Evolutionary conservation across 2,329 filamentous ascomycete genomes (phyloP), one percentile per base, ranked within the genome.

Genomic region (Aschersonia sp.): DNA sequence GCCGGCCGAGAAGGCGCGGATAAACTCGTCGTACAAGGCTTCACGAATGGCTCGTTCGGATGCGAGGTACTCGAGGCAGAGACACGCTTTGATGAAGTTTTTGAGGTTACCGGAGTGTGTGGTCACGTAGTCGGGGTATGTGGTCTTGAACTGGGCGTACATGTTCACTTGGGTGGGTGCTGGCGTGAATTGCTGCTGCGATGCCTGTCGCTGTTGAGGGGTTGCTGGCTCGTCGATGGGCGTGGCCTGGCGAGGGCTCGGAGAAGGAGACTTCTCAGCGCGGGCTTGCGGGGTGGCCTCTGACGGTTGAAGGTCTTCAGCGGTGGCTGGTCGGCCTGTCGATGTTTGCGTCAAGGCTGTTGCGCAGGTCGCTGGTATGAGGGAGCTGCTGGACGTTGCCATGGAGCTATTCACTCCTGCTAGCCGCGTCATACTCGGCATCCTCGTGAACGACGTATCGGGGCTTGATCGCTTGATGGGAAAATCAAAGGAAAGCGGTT

Each of bases 1-100:
- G 1, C 66, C 63, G 1, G 56, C 56, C 2, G 66, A 61, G 46
- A 70, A 76, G 2, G 59, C 56, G 5, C 67, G 60, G 31, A 78
- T 67, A 47, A 77, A 74, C 48, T 78, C 75, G 52, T 78, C 75
- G 50, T 69, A 77, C 0, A 75, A 55, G 47, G 61, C 72, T 30
- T 66, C 63, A 9, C 65, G 61, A 20, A 75, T 54, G 4, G 53
- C 46, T 6, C 59, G 58, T 9, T 58, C 52, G 30, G 58, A 54
- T 42, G 60, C 58, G 1, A 73, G 58, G 46, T 61, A 63, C 20
- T 67, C 58, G 5, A 77, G 54, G 51, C 63, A 70, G 0, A 70
- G 56, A 46, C 72, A 68, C 0, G 69, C 70, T 29, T 61, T 62
- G 30, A 75, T 55, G 47, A 78, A 78, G 7, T 65, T 56, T 4